Percentiles rank a stretch among this genome's conserved stretches.
phyloP scores from a whole-genome alignment of 768 basidiomycete genomes.

The Mycena maculata region DNA sequence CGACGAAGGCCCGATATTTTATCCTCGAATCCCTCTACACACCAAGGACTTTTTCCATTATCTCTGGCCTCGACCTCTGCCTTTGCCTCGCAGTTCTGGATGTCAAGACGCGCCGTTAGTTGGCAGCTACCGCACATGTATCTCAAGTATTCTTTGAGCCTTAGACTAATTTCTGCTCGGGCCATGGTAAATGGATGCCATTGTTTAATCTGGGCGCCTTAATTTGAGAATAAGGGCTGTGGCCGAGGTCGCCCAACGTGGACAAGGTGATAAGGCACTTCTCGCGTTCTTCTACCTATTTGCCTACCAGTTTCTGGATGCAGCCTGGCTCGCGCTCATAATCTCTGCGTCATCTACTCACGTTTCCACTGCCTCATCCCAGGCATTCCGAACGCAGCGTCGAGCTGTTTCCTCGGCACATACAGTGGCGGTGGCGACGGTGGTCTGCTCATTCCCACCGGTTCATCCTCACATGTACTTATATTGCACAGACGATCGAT shows the following conservation, averaged over 20 bases:
- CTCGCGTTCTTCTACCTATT: background rate
- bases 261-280: constrained; percentile 1
- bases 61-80: too few species aligned
- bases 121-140: too few species aligned
- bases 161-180: too few species aligned
- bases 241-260: background rate
- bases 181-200: too few species aligned
- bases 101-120: too few species aligned
- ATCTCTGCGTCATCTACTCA: background rate
- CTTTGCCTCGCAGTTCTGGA: too few species aligned
- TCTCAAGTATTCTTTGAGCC: too few species aligned
- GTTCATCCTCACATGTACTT: background rate
- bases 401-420: background rate
- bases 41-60: too few species aligned
- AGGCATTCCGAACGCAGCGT: background rate
- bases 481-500: background rate
- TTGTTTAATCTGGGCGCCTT: too few species aligned
- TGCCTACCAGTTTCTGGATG: background rate
- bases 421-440: background rate
- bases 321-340: background rate
- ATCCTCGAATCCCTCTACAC: too few species aligned
- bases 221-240: background rate
- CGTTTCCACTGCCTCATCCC: too few species aligned
- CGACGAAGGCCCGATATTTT: too few species aligned
- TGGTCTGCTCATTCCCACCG: background rate